phyloP scores from a whole-genome alignment of 2,329 filamentous ascomycete species.

The Fusarium sp. region DNA sequence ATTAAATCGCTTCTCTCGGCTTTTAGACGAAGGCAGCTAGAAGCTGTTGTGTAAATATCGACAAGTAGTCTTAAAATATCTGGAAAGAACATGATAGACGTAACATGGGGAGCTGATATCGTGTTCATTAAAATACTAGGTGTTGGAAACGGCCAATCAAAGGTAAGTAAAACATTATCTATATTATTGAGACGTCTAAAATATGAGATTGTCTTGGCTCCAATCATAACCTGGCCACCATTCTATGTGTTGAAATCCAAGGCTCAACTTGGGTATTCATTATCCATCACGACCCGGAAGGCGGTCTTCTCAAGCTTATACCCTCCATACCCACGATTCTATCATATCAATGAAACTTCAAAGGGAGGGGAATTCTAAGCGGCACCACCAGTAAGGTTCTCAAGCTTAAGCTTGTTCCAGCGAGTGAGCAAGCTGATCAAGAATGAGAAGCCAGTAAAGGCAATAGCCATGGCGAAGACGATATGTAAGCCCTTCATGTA shows the following conservation, averaged over 20 bases:
- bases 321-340: neutral
- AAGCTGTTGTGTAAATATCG: fast-evolving
- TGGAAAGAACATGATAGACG: no score
- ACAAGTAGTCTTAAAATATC: neutral
- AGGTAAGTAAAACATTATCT: neutral
- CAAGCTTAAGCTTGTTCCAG: slow-evolving; percentile 52
- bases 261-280: neutral
- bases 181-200: slow-evolving; percentile 16
- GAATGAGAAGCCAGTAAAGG: slow-evolving; percentile 56
- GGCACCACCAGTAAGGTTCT: slow-evolving; percentile 43
- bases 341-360: neutral
- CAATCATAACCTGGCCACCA: slow-evolving; percentile 9
- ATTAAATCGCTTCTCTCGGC: neutral
- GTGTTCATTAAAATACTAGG: neutral
- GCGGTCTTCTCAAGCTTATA: neutral
- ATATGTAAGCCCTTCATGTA: slow-evolving; percentile 74
- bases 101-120: neutral
- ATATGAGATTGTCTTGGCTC: slow-evolving; percentile 11
- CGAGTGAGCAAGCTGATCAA: slow-evolving; percentile 47
- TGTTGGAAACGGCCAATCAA: neutral
- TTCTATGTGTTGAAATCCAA: slow-evolving; percentile 7
- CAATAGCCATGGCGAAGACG: slow-evolving; percentile 64
- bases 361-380: slow-evolving; percentile 32
- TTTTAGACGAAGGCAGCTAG: neutral
- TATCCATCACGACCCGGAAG: neutral